Base-by-base conservation (phyloP, 179 eudicot genomes). In the Patellifolia procumbens region DNA sequence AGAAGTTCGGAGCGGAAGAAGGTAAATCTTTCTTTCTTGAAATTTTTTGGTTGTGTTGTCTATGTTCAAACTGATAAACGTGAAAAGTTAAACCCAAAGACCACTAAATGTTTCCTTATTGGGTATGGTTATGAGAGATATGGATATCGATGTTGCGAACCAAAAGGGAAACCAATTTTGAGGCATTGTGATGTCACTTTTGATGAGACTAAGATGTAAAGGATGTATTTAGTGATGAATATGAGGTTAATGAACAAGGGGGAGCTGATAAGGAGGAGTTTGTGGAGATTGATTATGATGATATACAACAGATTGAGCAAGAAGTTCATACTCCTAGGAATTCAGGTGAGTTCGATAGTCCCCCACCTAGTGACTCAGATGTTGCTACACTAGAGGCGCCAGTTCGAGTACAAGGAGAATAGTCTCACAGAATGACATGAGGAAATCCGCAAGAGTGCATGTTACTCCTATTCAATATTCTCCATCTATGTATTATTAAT, bases 81-180 rank as follows among this genome's bases (percentile, higher is more conserved):
- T 1, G 60, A 55, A 16, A 71, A 70, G 43, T 22, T 61, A 22
- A 31, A 65, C 16, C 55, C 65, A 2, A 72, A 65, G 12, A 11
- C 59, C 2, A 26, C 9, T 0, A 72, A 78, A 12, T 64, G 81
- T 20, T 24, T 12, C 19, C 73, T 72, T 15, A 68, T 77, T 20
- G 34, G 81, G 1, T 73, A 55, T 37, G 45, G 45, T 39, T 39
- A 0, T 1, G 45, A 39, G 9, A 39, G 9, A 1, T 6, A 39
- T 39, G 45, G 9, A 0, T 39, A 7, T 39, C 3, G 58, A 10
- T 39, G 73, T 16, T 81, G 66, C 72, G 77, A 76, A 29, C 5
- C 35, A 53, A 3, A 52, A 2, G 45, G 45, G 0, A 5, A 7
- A 15, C 53, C 20, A 15, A n/a, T 48, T 31, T 0, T 69, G 3